Base-by-base conservation (phyloP, 495 filamentous ascomycete genomes). In the Daldinia childiae region DNA sequence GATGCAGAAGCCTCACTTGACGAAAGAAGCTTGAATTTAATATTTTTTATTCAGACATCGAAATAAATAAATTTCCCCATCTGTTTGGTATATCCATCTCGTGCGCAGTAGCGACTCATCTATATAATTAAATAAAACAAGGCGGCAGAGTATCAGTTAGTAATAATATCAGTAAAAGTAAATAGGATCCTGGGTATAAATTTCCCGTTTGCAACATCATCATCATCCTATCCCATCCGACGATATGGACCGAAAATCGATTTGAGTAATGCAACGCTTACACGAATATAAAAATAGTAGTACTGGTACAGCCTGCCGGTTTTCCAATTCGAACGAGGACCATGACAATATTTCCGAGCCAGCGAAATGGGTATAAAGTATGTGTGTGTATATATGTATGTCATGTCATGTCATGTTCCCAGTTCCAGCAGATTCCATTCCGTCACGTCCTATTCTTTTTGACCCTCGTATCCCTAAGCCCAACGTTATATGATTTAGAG, bases 1-100 rank as follows among this genome's bases (percentile, higher is more conserved):
- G 7, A 24, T 21, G 43, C 43, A 4, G 9, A 21, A 48, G 43
- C 43, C 43, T 48, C 43, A 48, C 43, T 48, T 24, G 9, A 12
- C 9, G 3, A 48, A 17, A 45, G 9, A 48, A 48, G 3, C 9
- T 24, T 24, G 11, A 48, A 24, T 48, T 48, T 48, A 48, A 48
- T 12, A 24, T 12, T 43, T 43, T 48, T 24, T 54, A 54, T 54
- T 54, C 12, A 14, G 55, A 43, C 26, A 56, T 68, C 59, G 60
- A 67, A 38, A 26, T 63, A 56, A 50, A 60, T 24, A 51, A 66
- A 45, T n/a, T 21, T 60, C 27, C 59, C 56, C 11, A 55, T 61
- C 21, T 62, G 56, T 68, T 69, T 72, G 69, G 69, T 72, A 72
- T 72, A 72, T 72, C 69, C 69, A 60, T 48, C 69, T 72, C 69